Evolutionary conservation across 2,329 filamentous ascomycete genomes (phyloP).

Genomic region (Colletotrichum sp.): DNA sequence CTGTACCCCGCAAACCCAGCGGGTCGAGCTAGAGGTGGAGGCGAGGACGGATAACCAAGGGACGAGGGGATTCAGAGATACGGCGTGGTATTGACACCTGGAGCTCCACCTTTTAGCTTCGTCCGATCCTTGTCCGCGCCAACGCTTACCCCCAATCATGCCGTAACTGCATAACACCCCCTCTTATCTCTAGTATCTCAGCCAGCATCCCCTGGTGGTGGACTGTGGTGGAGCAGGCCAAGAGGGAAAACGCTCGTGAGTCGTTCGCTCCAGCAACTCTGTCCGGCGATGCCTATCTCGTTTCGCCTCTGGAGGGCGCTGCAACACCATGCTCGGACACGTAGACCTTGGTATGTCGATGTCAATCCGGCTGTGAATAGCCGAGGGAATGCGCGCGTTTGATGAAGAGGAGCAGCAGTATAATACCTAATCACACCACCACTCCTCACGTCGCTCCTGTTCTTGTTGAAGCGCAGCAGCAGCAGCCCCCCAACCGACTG

Average conservation of each 20-base stretch:
- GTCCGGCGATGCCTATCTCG: conserved; percentile 6
- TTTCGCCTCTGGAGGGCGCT: not conserved
- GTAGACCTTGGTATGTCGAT: not conserved
- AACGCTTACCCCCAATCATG: not conserved
- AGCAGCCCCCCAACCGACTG: not conserved
- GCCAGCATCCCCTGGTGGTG: not conserved
- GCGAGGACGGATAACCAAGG: not conserved
- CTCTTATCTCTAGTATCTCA: not conserved
- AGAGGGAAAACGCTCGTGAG: not conserved
- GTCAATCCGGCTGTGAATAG: not conserved
- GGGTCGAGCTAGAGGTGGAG: not conserved
- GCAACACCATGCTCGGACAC: not conserved
- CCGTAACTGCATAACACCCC: not conserved
- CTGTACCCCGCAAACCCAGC: conserved; percentile 4
- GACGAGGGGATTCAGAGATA: conserved; percentile 11
- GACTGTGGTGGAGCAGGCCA: not conserved
- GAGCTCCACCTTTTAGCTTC: conserved; percentile 17
- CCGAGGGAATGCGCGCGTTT: not conserved
- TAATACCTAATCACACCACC: conserved; percentile 9
- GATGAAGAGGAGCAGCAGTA: not conserved
- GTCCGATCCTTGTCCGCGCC: not conserved
- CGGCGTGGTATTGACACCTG: not conserved
- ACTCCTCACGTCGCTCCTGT: not conserved
- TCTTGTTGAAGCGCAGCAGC: not conserved
- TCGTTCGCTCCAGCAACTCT: not conserved